Conservation (phyloP, 306 rosid genomes). For the Crotalaria pallida region DNA sequence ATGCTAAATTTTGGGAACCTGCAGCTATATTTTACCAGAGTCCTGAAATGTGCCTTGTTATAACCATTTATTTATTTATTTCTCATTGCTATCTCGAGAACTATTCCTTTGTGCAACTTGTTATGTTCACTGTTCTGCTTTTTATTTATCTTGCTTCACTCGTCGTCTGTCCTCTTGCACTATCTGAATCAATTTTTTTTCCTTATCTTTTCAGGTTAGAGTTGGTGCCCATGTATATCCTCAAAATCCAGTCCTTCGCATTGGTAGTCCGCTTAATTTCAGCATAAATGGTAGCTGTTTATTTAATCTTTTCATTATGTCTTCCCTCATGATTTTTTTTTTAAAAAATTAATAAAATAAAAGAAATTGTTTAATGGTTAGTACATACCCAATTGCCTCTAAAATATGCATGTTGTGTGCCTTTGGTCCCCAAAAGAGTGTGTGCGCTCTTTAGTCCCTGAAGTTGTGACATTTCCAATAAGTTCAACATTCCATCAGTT, state of each 20-base stretch:
- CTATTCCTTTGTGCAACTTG: not conserved
- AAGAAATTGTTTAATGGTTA: too few relatives aligned
- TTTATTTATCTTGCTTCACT: not conserved
- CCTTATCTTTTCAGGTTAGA: constrained; percentile 57
- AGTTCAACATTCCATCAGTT: too few relatives aligned
- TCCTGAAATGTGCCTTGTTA: not conserved
- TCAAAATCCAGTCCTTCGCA: constrained; percentile 67
- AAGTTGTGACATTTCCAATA: too few relatives aligned
- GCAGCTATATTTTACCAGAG: too few relatives aligned
- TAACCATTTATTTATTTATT: not conserved
- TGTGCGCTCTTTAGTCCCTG: too few relatives aligned
- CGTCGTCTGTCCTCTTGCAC: not conserved
- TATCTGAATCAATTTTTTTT: constrained; percentile 20
- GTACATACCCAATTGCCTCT: too few relatives aligned
- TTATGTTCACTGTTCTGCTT: not conserved
- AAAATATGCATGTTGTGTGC: too few relatives aligned
- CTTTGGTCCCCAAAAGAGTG: too few relatives aligned
- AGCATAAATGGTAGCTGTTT: constrained; percentile 44
- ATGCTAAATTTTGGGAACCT: too few relatives aligned
- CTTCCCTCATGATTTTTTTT: not conserved
- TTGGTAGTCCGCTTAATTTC: constrained; percentile 68
- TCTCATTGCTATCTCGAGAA: constrained; percentile 4
- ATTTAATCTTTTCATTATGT: not conserved
- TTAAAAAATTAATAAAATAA: too few relatives aligned
- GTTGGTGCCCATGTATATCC: constrained; percentile 86